Evolutionary conservation across 106 monocot genomes (phyloP).

Genomic region (Gastrodia elata): DNA sequence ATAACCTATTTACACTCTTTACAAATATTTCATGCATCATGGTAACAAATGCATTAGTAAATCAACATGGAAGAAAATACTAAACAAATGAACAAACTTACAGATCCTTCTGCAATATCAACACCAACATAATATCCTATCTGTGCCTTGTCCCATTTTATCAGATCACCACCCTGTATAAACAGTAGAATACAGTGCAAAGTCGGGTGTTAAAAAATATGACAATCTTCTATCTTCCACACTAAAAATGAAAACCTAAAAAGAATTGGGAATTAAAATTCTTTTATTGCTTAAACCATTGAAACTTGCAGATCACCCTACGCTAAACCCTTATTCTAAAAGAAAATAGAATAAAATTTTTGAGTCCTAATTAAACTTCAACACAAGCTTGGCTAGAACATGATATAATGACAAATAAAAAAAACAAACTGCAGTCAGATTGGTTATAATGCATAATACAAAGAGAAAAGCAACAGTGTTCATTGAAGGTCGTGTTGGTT

Average conservation of each 20-base stretch:
- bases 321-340: background rate
- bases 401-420: background rate
- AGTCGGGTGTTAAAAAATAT: background rate
- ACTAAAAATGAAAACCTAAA: background rate
- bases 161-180: slow-evolving; percentile 81
- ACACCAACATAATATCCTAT: slow-evolving; percentile 96
- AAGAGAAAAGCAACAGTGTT: background rate
- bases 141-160: slow-evolving; percentile 98
- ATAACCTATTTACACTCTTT: background rate
- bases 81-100: slow-evolving; percentile 30
- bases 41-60: background rate
- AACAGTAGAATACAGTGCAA: slow-evolving; percentile 1
- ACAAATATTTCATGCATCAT: background rate
- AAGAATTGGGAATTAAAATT: background rate
- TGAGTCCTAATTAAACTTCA: background rate
- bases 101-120: slow-evolving; percentile 98
- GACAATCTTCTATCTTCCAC: background rate
- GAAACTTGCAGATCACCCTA: background rate
- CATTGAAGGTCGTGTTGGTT: background rate
- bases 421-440: background rate
- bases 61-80: background rate
- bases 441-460: background rate
- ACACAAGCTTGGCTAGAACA: too few species aligned
- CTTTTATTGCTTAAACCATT: background rate
- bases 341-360: background rate